These are phyloP conservation scores for Cucumis sativus DNA, from an alignment of 306 rosid species.

Conservation along the genomic window DNA sequence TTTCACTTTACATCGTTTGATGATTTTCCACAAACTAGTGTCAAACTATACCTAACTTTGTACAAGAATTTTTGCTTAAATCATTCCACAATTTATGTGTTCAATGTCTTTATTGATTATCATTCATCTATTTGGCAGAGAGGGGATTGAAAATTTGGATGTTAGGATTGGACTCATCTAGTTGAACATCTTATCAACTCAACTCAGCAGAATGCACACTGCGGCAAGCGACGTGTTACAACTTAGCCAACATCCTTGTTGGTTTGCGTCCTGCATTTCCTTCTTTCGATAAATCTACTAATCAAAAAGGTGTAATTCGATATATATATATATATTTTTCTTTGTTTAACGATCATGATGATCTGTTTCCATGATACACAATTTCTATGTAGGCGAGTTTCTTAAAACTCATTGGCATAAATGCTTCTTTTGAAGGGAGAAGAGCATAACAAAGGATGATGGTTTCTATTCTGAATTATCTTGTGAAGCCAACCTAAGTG, in stretches of 20 bases:
- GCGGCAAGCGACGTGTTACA: not conserved
- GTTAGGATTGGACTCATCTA: not conserved
- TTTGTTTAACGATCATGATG: not conserved
- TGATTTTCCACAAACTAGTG: not conserved
- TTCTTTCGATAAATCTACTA: not conserved
- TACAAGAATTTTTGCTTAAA: not conserved
- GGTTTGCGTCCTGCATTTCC: slow-evolving; percentile 11
- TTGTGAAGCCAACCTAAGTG: not conserved
- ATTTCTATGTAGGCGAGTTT: not conserved
- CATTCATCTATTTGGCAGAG: slow-evolving; percentile 4
- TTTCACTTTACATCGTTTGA: not conserved
- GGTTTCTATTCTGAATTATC: not conserved
- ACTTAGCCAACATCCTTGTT: slow-evolving; percentile 8
- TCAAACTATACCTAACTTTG: not conserved
- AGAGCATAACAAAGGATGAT: not conserved
- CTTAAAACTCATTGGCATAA: not conserved
- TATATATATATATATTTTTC: not conserved
- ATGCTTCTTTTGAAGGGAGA: not conserved
- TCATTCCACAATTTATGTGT: not conserved
- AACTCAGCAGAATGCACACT: not conserved
- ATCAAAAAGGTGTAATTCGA: not conserved
- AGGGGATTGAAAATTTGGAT: not conserved
- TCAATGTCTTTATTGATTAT: not conserved
- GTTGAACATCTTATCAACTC: not conserved
- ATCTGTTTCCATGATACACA: not conserved